Percentiles rank a stretch among this genome's conserved stretches.
These are phyloP conservation scores for Rhododendron mucronatum DNA, from an alignment of 148 eudicot species.

Conservation along the genomic window DNA sequence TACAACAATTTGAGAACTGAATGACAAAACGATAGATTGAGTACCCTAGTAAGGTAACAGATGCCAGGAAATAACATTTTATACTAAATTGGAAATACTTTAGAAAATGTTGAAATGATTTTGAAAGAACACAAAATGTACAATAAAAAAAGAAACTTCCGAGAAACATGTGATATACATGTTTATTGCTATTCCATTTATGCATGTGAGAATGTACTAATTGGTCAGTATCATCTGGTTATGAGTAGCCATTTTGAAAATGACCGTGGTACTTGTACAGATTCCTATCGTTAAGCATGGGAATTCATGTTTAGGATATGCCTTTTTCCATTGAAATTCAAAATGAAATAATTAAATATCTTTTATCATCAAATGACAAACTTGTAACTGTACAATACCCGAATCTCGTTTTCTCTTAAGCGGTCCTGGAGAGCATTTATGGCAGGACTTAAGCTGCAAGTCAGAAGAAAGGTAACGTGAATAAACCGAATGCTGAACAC, in stretches of 20 bases:
- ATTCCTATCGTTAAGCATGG: background rate
- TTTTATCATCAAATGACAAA: background rate
- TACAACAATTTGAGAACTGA: background rate
- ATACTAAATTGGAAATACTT: background rate
- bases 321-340: background rate
- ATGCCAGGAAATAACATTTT: background rate
- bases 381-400: constrained; percentile 39
- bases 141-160: background rate
- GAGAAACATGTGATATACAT: background rate
- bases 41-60: background rate
- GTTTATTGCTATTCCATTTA: background rate
- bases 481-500: background rate
- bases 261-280: background rate
- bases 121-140: background rate
- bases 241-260: background rate
- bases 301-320: background rate
- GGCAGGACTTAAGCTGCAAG: constrained; percentile 90
- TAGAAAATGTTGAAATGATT: background rate
- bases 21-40: background rate
- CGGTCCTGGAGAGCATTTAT: constrained; percentile 78
- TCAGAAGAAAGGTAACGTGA: constrained; percentile 2
- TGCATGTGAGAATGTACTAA: background rate
- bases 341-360: background rate
- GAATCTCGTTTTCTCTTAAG: constrained; percentile 68
- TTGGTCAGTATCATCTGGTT: background rate